Conservation (phyloP, 1,284 basidiomycete genomes). For the Neotropicomus parvogracilis region DNA sequence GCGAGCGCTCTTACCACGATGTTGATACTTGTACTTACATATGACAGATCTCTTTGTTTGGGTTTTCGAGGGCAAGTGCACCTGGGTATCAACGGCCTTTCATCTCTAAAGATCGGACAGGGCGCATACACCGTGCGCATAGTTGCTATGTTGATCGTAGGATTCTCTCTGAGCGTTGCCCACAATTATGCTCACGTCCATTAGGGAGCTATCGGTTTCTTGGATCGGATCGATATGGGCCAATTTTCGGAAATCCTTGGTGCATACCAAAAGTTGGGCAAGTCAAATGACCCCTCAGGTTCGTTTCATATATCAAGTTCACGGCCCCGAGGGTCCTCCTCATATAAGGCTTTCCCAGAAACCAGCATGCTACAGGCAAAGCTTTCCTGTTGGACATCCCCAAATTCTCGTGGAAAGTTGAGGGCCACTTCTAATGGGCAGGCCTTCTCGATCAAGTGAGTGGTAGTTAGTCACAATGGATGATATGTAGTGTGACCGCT, state of each 20-base stretch:
- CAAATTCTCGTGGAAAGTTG: slow-evolving; percentile 47
- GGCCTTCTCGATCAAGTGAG: slow-evolving; percentile 61
- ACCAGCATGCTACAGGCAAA: slow-evolving; percentile 39
- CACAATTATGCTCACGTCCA: slow-evolving; percentile 1
- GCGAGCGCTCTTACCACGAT: background rate
- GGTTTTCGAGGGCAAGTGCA: slow-evolving; percentile 59
- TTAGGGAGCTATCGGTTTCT: slow-evolving; percentile 62
- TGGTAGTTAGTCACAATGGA: background rate
- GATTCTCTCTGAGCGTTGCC: slow-evolving; percentile 16
- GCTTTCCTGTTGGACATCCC: slow-evolving; percentile 51
- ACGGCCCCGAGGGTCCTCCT: no score
- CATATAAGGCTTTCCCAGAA: no score
- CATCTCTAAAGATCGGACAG: slow-evolving; percentile 22
- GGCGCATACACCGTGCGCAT: slow-evolving; percentile 71
- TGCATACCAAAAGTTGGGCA: slow-evolving; percentile 56
- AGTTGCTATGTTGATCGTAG: slow-evolving; percentile 63
- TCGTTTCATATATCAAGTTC: slow-evolving; percentile 13
- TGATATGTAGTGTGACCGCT: slow-evolving; percentile 6
- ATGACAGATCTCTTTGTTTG: slow-evolving; percentile 63
- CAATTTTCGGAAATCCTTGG: slow-evolving; percentile 60
- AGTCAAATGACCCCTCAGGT: slow-evolving; percentile 47
- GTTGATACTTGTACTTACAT: slow-evolving; percentile 13
- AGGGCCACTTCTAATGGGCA: slow-evolving; percentile 46
- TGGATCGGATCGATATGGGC: slow-evolving; percentile 66
- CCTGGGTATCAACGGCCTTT: no score